These are phyloP conservation scores for Phyllosticta citrichinensis DNA, from an alignment of 2,329 filamentous ascomycete species.

Conservation along the genomic window DNA sequence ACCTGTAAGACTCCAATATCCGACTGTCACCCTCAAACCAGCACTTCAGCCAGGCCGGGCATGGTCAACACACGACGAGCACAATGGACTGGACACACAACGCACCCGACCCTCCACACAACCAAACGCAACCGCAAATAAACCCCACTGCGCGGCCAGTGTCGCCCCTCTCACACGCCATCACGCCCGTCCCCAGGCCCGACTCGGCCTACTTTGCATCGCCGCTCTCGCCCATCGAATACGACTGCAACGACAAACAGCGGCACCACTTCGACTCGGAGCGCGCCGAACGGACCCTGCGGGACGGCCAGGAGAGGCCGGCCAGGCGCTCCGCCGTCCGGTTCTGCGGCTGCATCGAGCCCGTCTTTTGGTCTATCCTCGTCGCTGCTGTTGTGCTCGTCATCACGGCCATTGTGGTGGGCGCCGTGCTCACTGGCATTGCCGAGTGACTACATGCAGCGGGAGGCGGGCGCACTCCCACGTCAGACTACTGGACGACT, in stretches of 20 bases:
- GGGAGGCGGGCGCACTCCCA: too few species aligned
- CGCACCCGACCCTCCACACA: not conserved
- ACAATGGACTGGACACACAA: too few species aligned
- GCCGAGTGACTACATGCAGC: not conserved
- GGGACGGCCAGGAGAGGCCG: not conserved
- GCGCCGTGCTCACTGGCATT: not conserved
- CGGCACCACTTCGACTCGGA: not conserved
- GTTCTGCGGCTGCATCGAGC: not conserved
- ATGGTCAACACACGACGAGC: not conserved
- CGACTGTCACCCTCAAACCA: not conserved
- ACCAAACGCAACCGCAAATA: not conserved
- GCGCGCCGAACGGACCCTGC: not conserved
- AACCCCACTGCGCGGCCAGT: not conserved
- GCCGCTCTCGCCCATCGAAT: not conserved
- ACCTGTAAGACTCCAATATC: too few species aligned
- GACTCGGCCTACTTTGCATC: not conserved
- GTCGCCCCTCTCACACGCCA: not conserved
- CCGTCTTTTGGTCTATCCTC: conserved; percentile 3
- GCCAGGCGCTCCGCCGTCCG: not conserved
- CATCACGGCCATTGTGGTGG: not conserved
- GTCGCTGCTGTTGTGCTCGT: not conserved
- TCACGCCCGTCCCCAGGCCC: not conserved
- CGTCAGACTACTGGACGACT: too few species aligned
- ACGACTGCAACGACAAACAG: not conserved
- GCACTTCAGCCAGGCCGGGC: not conserved